Evolutionary conservation across 768 basidiomycete genomes (phyloP), one percentile per base, ranked within the genome.

Genomic region (Xerocomus potaroensis): DNA sequence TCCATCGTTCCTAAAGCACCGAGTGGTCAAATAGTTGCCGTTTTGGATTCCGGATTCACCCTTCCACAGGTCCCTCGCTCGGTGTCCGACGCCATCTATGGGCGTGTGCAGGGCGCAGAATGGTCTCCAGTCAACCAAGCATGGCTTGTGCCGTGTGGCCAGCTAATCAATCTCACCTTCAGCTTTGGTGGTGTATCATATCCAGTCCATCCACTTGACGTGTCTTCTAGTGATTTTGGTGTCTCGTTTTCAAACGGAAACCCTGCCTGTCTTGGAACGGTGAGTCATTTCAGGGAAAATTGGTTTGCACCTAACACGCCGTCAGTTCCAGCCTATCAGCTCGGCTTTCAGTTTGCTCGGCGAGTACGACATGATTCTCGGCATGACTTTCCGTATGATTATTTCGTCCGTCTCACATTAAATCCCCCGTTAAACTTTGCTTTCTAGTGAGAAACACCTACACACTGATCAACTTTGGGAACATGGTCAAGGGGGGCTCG

Each of bases 11-110:
- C 83, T 8, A 75, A 73, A 48, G 83, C 83, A 15, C 84, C 82
- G 0, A 65, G 71, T 41, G 77, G 78, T 38, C 77, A 83, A 63
- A 71, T 82, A 36, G 81, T 88, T 12, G 85, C 79, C 16, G 81
- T 90, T 29, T 72, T 90, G 58, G 84, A 89, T 60, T 83, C 83
- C 34, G 85, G 87, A 42, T 89, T 74, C 61, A 80, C 82, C 1
- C 69, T 79, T 50, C 80, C 83, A 33, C 85, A 88, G 66, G 83
- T 87, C 29, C 83, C 84, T 8, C 81, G 85, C 24, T 69, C 73
- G n/a, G 73, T 89, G 50, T 78, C 86, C 5, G 85, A 91, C 53
- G 83, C 83, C 16, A 88, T 91, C 51, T 91, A 91, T 56, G 84
- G 87, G 10, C 78, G 84, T 31, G 84, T 90, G 9, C 78, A 75